Base-by-base conservation (phyloP, 2,329 filamentous ascomycete genomes). In the Talaromyces pinophilus region DNA sequence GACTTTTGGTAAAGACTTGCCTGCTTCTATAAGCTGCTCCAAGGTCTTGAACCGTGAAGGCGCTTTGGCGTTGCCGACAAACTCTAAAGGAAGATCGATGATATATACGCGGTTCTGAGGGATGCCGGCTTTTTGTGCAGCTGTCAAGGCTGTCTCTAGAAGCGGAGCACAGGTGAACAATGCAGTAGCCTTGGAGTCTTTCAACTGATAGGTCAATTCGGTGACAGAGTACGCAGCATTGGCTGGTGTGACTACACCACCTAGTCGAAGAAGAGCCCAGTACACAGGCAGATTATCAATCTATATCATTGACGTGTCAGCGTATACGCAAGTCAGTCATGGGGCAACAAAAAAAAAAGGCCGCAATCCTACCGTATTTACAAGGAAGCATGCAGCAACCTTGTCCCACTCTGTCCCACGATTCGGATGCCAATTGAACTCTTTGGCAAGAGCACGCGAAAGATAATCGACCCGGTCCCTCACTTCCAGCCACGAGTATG, bases 361-460 rank as follows among this genome's bases (percentile, higher is more conserved):
- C 30, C 38, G 75, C 48, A 19, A 2, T n/a, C 85, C 67, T 78
- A 92, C 90, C 35, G 91, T 92, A 75, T 96, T 96, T 67, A 93
- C 78, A n/a, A 89, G 89, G 79, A 92, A 96, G 33, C 93, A 81
- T 4, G 84, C 89, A 59, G 92, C 82, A 28, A 93, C 90, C 76
- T 93, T 92, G 72, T 95, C 91, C 89, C 90, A 95, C 75, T 93
- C 90, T 0, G 87, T 86, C 13, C 90, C 91, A 65, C 87, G 77
- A 70, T 91, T 89, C 7, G 90, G 87, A 55, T 84, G 77, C 84
- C 91, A 93, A 52, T 86, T 88, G 67, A 95, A 84, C 69, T 91
- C 87, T 74, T 90, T 88, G 48, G 86, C 85, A 40, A 96, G 80
- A 25, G 86, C 89, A 66, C 89, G 85, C 17, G 92, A 85, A 25